Conservation (phyloP, 768 basidiomycete species). For the Boletus reticuloceps region DNA sequence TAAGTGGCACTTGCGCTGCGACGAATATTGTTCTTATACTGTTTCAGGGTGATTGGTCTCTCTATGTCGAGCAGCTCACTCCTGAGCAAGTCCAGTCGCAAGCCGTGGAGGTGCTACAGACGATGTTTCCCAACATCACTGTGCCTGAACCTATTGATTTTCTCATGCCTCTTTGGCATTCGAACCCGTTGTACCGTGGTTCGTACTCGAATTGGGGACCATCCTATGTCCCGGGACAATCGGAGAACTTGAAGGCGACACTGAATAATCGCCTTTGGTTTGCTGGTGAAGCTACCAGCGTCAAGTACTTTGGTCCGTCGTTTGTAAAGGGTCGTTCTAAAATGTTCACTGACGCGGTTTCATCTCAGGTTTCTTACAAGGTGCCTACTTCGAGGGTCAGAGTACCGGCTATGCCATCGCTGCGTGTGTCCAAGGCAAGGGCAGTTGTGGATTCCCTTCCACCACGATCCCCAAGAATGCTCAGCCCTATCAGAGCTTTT, state of each 20-base stretch:
- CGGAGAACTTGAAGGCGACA: slow-evolving; percentile 56
- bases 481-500: slow-evolving; percentile 28
- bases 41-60: slow-evolving; percentile 56
- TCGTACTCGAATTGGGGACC: slow-evolving; percentile 74
- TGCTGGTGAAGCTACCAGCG: slow-evolving; percentile 60
- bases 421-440: slow-evolving; percentile 37
- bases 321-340: background rate
- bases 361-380: slow-evolving; percentile 50
- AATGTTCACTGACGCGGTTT: background rate
- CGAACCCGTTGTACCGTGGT: slow-evolving; percentile 41
- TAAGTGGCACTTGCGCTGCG: background rate
- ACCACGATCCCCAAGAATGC: slow-evolving; percentile 30
- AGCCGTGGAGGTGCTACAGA: slow-evolving; percentile 52
- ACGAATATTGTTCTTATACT: background rate
- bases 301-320: slow-evolving; percentile 55
- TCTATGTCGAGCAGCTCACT: slow-evolving; percentile 54
- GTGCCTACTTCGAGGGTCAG: slow-evolving; percentile 56
- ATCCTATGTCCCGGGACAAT: slow-evolving; percentile 50
- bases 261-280: slow-evolving; percentile 54
- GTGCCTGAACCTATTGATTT: slow-evolving; percentile 59
- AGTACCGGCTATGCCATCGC: slow-evolving; percentile 39
- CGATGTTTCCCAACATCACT: slow-evolving; percentile 55
- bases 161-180: slow-evolving; percentile 53
- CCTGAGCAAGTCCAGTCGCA: slow-evolving; percentile 48
- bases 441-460: slow-evolving; percentile 27